phyloP scores from a whole-genome alignment of 169 alveolate genomes.

The Babesia divergens region DNA sequence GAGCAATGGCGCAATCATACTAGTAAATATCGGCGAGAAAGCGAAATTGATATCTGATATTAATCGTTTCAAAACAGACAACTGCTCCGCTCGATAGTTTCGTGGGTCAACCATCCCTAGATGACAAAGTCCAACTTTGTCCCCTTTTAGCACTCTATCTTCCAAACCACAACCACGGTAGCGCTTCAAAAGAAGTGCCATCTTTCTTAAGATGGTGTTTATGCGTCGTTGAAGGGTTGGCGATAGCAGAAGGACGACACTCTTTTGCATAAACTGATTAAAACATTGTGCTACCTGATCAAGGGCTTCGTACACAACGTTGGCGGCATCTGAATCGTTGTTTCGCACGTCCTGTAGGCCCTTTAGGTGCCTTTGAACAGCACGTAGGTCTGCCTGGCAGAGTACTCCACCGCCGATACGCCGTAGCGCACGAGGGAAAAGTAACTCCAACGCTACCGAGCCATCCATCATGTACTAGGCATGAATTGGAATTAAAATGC shows the following conservation, averaged over 20 bases:
- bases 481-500: not conserved
- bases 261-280: constrained; percentile 11
- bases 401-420: constrained; percentile 19
- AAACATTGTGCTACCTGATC: not conserved
- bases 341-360: not conserved
- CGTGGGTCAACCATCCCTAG: not conserved
- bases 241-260: not conserved
- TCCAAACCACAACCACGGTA: not conserved
- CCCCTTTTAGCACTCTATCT: not conserved
- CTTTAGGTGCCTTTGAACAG: not conserved
- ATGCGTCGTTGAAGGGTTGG: constrained; percentile 6
- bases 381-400: constrained; percentile 2
- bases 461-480: not conserved
- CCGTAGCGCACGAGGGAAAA: constrained; percentile 1
- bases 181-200: not conserved
- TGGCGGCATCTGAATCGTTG: not conserved
- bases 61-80: not conserved
- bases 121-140: constrained; percentile 3
- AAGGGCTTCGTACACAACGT: not conserved
- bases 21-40: constrained; percentile 9
- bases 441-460: not conserved
- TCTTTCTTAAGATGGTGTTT: not conserved
- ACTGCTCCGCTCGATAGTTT: constrained; percentile 5
- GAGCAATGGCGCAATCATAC: not conserved
- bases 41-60: constrained; percentile 4